Evolutionary conservation across 805 yeast genomes (phyloP).

Genomic region (Starmerella vaccinii): DNA sequence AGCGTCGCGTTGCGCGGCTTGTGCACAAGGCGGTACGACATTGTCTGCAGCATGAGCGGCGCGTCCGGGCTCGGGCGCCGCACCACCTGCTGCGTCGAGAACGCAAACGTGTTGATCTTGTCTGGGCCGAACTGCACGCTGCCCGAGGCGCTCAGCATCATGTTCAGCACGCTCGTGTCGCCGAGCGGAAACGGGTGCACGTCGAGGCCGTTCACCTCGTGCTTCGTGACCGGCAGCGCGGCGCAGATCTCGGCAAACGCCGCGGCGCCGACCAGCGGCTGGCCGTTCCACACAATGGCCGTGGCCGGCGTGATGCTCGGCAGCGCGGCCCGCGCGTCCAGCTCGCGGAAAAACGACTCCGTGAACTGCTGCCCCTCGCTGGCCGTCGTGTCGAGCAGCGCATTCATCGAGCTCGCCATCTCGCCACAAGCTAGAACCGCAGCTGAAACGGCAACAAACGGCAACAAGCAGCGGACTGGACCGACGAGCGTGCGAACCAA

Average conservation of each 20-base stretch:
- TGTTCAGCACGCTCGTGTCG: constrained; percentile 22
- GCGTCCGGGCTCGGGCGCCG: constrained; percentile 22
- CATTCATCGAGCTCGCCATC: constrained; percentile 8
- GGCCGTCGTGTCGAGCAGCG: constrained; percentile 22
- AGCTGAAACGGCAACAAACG: no score
- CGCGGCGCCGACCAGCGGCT: constrained; percentile 34
- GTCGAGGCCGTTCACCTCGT: constrained; percentile 31
- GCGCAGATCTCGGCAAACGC: constrained; percentile 30
- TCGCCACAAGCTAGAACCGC: neutral
- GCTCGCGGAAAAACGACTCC: constrained; percentile 28
- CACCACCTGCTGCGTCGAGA: constrained; percentile 28
- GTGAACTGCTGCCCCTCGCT: constrained; percentile 26
- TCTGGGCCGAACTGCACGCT: constrained; percentile 31
- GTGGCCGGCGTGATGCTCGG: constrained; percentile 29
- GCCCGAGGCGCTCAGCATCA: constrained; percentile 31
- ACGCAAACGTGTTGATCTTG: constrained; percentile 28
- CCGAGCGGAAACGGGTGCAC: constrained; percentile 33
- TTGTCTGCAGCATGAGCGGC: constrained; percentile 23
- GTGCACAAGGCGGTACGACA: constrained; percentile 32
- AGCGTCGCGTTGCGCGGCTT: constrained; percentile 28
- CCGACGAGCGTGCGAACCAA: no score
- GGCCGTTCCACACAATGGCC: constrained; percentile 36
- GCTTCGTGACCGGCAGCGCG: constrained; percentile 31
- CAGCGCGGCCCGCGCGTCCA: constrained; percentile 29
- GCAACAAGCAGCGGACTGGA: no score